Evolutionary conservation across 306 rosid species (phyloP).

Genomic region (Aeschynomene evenia): DNA sequence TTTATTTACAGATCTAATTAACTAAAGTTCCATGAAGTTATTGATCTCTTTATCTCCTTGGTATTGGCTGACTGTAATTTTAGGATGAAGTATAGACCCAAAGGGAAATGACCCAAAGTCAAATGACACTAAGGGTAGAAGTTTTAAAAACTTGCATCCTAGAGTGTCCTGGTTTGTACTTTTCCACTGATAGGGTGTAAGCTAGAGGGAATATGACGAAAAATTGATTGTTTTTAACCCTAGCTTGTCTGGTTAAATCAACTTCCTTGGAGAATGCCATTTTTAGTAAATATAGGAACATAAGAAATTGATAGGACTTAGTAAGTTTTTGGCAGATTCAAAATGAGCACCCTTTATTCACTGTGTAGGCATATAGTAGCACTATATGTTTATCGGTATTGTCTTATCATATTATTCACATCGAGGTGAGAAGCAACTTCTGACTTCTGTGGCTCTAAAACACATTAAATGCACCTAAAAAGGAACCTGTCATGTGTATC

Average conservation of each 20-base stretch:
- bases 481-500: not conserved
- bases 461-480: not conserved
- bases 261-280: constrained; percentile 2
- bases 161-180: not conserved
- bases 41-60: constrained; percentile 16
- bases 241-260: not conserved
- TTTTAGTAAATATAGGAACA: not conserved
- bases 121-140: not conserved
- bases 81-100: not conserved
- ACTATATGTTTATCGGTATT: constrained; percentile 4
- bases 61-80: constrained; percentile 8
- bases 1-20: not conserved
- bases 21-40: not conserved
- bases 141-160: not conserved
- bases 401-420: not conserved
- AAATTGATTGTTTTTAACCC: not conserved
- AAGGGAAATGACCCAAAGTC: constrained; percentile 3
- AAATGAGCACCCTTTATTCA: not conserved
- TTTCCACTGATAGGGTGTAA: constrained; percentile 5
- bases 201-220: not conserved
- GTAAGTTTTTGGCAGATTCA: not conserved
- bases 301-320: not conserved
- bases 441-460: not conserved
- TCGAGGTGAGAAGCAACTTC: not conserved
- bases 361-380: not conserved